These are phyloP conservation scores for Ceratocystis diversiconidia DNA, from an alignment of 2,329 filamentous ascomycete genomes.

Conservation along the genomic window DNA sequence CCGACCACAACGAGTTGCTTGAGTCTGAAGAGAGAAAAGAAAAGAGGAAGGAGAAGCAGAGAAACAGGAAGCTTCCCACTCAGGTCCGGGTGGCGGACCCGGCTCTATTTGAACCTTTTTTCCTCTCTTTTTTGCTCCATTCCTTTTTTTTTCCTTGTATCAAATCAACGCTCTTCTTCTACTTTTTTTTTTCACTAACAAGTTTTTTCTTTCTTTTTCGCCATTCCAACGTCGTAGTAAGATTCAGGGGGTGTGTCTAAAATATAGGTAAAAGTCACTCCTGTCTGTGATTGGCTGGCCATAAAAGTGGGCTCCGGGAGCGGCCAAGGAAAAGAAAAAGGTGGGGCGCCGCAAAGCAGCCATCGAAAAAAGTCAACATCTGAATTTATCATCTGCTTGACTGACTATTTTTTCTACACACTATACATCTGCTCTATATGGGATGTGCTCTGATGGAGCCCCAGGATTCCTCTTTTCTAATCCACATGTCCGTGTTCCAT, in stretches of 20 bases:
- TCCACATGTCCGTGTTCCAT: not conserved
- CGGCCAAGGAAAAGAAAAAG: conserved; percentile 9
- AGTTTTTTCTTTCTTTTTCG: not conserved
- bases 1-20: conserved; percentile 16
- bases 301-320: conserved; percentile 12
- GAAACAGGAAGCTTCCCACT: not conserved
- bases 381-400: not conserved
- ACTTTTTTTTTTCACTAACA: not conserved
- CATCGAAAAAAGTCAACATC: not conserved
- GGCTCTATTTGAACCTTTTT: conserved; percentile 12
- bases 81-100: conserved; percentile 8
- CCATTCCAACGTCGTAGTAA: not conserved
- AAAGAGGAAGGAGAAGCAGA: not conserved
- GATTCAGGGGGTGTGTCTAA: conserved; percentile 11
- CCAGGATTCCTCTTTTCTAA: not conserved
- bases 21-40: conserved; percentile 16
- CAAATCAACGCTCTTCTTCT: not conserved
- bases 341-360: not conserved
- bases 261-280: not conserved
- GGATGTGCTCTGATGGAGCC: not conserved
- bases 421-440: not conserved
- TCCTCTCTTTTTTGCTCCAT: not conserved
- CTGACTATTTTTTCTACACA: not conserved
- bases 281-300: conserved; percentile 3
- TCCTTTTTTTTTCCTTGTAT: not conserved